These are phyloP conservation scores for Colletotrichum shisoi DNA, from an alignment of 2,329 filamentous ascomycete genomes.

Conservation along the genomic window DNA sequence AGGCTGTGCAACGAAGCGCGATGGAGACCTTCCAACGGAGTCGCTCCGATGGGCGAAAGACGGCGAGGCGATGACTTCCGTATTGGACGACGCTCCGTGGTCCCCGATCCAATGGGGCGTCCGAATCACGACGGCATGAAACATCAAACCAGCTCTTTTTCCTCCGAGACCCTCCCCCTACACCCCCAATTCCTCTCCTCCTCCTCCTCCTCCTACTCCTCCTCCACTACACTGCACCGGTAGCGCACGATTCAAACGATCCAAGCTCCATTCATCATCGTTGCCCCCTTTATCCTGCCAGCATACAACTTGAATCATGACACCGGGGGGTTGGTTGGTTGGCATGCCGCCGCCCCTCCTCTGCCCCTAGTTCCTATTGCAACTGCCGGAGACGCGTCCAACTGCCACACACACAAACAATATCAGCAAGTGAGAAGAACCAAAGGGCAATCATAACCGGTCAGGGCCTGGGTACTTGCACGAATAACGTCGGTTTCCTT, in stretches of 20 bases:
- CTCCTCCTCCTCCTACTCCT: too few relatives aligned
- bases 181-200: too few relatives aligned
- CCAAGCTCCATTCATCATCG: slow-evolving; percentile 17
- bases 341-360: too few relatives aligned
- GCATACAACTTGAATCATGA: slow-evolving; percentile 13
- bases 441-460: too few relatives aligned
- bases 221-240: slow-evolving; percentile 14
- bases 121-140: slow-evolving; percentile 24
- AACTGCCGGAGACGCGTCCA: too few relatives aligned
- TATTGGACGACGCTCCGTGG: slow-evolving; percentile 30
- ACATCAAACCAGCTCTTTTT: slow-evolving; percentile 18
- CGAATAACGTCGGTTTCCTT: too few relatives aligned
- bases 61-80: slow-evolving; percentile 29
- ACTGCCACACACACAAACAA: too few relatives aligned
- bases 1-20: slow-evolving; percentile 32
- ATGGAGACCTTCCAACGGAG: slow-evolving; percentile 27
- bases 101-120: slow-evolving; percentile 13
- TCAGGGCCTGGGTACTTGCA: too few relatives aligned
- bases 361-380: too few relatives aligned
- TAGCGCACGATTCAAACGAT: slow-evolving; percentile 23
- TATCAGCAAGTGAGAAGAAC: too few relatives aligned
- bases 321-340: neutral
- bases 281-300: neutral
- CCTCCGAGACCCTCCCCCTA: neutral
- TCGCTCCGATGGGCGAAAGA: slow-evolving; percentile 28